phyloP scores from a whole-genome alignment of 2,329 filamentous ascomycete genomes.

The Talaromyces sp. region DNA sequence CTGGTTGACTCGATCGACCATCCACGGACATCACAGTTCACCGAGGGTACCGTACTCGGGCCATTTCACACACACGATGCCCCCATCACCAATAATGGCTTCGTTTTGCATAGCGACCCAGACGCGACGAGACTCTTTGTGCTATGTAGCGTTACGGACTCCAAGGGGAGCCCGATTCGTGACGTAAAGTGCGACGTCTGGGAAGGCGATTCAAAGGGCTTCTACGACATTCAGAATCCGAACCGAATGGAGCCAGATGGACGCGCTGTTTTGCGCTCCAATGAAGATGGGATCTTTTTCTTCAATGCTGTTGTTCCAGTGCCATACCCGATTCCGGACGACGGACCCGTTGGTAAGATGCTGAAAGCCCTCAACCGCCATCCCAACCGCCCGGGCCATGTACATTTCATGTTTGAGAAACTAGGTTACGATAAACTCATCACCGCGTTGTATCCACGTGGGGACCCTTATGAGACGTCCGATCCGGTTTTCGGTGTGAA shows the following conservation, averaged over 20 bases:
- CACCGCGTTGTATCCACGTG: too few relatives aligned
- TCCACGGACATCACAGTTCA: slow-evolving; percentile 65
- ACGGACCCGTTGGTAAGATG: too few relatives aligned
- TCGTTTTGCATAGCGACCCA: neutral
- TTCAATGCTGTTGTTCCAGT: too few relatives aligned
- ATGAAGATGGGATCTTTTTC: too few relatives aligned
- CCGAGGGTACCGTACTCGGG: slow-evolving; percentile 66
- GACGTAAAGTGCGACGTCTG: neutral
- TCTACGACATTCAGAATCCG: slow-evolving; percentile 76
- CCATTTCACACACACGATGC: slow-evolving; percentile 36
- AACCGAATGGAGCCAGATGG: slow-evolving; percentile 62
- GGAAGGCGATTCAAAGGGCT: slow-evolving; percentile 40
- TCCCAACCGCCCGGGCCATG: too few relatives aligned
- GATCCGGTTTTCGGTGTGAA: too few relatives aligned
- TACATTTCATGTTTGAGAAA: too few relatives aligned
- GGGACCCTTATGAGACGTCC: too few relatives aligned
- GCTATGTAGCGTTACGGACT: slow-evolving; percentile 69
- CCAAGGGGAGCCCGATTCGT: slow-evolving; percentile 32
- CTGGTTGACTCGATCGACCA: slow-evolving; percentile 80
- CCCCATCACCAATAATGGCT: neutral
- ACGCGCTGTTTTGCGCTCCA: slow-evolving; percentile 57
- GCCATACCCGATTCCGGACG: too few relatives aligned
- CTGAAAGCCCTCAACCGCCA: too few relatives aligned
- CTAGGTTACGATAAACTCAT: too few relatives aligned
- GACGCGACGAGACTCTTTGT: slow-evolving; percentile 65